A percentile compares a stretch with the other conserved stretches of the same genome.
These are phyloP conservation scores for Bryum argenteum DNA, from an alignment of 225 moss, liverwort and hornwort genomes.

Conservation along the genomic window DNA sequence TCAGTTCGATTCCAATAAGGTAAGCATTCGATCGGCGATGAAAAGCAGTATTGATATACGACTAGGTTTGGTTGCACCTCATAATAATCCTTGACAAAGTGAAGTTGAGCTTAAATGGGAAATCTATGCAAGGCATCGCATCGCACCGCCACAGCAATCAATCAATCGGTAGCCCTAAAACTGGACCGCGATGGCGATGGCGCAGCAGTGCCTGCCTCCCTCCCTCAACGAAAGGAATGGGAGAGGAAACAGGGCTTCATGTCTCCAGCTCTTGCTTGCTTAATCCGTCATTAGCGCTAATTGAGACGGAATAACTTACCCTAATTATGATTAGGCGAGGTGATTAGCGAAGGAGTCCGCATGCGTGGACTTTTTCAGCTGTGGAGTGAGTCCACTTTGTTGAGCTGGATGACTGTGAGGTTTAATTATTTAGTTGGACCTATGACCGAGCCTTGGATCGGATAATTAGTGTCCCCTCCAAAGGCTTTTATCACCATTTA, in stretches of 20 bases:
- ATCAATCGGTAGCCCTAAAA: background rate
- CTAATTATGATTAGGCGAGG: background rate
- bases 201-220: background rate
- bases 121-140: background rate
- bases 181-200: conserved; percentile 9
- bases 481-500: no score
- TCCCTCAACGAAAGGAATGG: background rate
- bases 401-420: background rate
- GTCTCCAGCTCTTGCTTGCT: background rate
- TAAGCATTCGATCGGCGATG: conserved; percentile 10
- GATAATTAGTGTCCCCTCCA: no score
- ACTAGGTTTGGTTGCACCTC: conserved; percentile 16
- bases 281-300: background rate
- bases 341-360: conserved; percentile 2
- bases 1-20: conserved; percentile 8
- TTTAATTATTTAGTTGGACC: background rate
- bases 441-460: no score
- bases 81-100: conserved; percentile 7
- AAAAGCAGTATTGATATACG: background rate
- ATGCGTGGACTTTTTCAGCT: background rate
- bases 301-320: no score
- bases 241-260: background rate
- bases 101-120: background rate
- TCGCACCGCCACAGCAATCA: background rate
- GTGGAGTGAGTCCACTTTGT: background rate